These are phyloP conservation scores for Ramichloridium luteum DNA, from an alignment of 2,329 filamentous ascomycete species.

Conservation along the genomic window DNA sequence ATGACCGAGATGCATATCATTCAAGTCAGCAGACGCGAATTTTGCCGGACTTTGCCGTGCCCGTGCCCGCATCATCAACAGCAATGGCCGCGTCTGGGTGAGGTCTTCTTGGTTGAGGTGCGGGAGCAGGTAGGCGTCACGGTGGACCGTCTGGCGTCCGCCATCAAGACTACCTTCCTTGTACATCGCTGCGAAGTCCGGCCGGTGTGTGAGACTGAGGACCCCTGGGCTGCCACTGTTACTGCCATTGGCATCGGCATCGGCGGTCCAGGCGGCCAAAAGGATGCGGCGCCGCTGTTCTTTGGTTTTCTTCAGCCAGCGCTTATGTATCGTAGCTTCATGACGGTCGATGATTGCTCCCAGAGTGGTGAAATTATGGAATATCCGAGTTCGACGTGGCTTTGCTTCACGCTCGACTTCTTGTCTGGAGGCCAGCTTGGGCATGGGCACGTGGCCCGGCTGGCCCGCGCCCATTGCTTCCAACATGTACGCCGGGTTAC, in stretches of 20 bases:
- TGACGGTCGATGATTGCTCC: constrained; percentile 4
- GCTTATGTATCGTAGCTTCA: constrained; percentile 6
- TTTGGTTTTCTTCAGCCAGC: constrained; percentile 9
- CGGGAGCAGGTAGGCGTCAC: constrained; percentile 2
- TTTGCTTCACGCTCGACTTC: too few relatives aligned
- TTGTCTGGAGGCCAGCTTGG: too few relatives aligned
- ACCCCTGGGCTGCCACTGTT: too few relatives aligned
- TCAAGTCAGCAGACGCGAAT: constrained; percentile 6
- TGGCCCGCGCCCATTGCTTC: too few relatives aligned
- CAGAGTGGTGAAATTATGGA: constrained; percentile 5
- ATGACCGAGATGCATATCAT: constrained; percentile 6
- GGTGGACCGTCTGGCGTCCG: neutral
- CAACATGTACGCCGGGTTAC: too few relatives aligned
- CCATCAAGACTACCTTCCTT: too few relatives aligned
- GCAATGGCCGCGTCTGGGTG: constrained; percentile 1
- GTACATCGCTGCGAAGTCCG: too few relatives aligned
- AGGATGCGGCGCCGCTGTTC: constrained; percentile 6
- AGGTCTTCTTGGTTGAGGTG: constrained; percentile 5
- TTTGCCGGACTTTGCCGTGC: constrained; percentile 2
- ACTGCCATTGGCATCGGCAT: too few relatives aligned
- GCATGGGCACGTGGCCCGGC: too few relatives aligned
- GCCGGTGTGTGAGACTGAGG: too few relatives aligned
- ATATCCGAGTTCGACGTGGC: constrained; percentile 1
- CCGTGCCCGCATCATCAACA: constrained; percentile 6
- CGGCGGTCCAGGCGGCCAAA: too few relatives aligned